Base-by-base conservation (phyloP, 1,139 yeast species). In the Blastobotrys serpentis region DNA sequence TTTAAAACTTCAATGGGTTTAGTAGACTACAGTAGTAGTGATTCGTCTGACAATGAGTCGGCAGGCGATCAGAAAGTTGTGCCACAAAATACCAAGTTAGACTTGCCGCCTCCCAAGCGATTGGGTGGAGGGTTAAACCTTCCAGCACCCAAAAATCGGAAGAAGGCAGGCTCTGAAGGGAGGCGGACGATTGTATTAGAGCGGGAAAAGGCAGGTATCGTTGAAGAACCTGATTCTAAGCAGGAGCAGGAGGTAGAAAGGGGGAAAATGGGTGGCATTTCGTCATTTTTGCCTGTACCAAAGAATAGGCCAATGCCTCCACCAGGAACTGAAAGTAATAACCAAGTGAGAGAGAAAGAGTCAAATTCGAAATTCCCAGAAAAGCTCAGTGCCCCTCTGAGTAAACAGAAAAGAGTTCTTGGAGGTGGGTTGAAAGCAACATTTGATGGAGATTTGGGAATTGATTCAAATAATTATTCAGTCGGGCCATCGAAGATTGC, bases 361-460 rank as follows among this genome's bases (percentile, higher is more conserved):
- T n/a, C n/a, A n/a, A n/a, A n/a, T n/a, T 29, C 13, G 4, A 29
- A 6, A 11, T 29, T 29, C 13, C 32, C 32, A 7, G 37, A 44
- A 51, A 14, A 17, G n/a, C 11, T 32, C 5, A 13, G 18, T 7
- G 53, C 57, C n/a, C 51, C 57, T 13, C 23, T 52, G 23, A 55
- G 56, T 18, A 43, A 52, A 23, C 46, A 48, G 40, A 43, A 46
- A 16, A 40, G 60, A 22, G 52, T 56, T 7, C 52, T 60, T 2
- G 64, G 64, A 2, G 63, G 60, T 3, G 63, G 61, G 1, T 44
- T 58, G 18, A 58, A 55, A 43, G 45, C 52, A 23, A 51, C 48
- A 39, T 59, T 59, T 42, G 64, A 60, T 38, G 64, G 64, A 2
- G 61, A 60, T 26, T 46, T 60, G 22, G 37, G 34, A 0, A 39